Conservation (phyloP, 1,284 basidiomycete species). For the Afroboletus lepidellus region DNA sequence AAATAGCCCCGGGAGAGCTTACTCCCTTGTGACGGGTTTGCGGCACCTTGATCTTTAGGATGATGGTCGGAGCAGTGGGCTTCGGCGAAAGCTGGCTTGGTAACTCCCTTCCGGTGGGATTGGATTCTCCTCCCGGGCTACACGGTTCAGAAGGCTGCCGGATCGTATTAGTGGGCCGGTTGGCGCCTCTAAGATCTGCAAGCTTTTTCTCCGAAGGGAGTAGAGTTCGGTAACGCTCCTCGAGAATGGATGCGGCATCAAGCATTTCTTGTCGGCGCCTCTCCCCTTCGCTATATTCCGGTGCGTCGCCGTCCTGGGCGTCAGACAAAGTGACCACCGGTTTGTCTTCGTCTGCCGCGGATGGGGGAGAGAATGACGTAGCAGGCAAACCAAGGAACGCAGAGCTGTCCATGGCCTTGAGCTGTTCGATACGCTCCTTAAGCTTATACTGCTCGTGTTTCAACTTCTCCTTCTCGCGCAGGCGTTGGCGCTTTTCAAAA, state of each 20-base stretch:
- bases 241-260: slow-evolving; percentile 58
- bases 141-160: slow-evolving; percentile 17
- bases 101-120: slow-evolving; percentile 9
- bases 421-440: slow-evolving; percentile 82
- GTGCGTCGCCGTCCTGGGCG: slow-evolving; percentile 40
- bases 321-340: slow-evolving; percentile 33
- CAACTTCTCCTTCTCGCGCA: slow-evolving; percentile 88
- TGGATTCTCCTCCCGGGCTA: slow-evolving; percentile 19
- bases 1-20: slow-evolving; percentile 22
- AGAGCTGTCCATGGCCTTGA: slow-evolving; percentile 68
- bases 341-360: slow-evolving; percentile 29
- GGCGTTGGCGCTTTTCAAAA: slow-evolving; percentile 80
- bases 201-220: slow-evolving; percentile 60
- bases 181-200: slow-evolving; percentile 28
- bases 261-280: slow-evolving; percentile 69
- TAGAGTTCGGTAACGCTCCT: slow-evolving; percentile 67
- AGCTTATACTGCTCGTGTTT: slow-evolving; percentile 90
- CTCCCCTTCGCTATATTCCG: slow-evolving; percentile 61
- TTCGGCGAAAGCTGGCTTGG: slow-evolving; percentile 16
- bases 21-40: slow-evolving; percentile 25
- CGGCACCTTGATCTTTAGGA: slow-evolving; percentile 34
- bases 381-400: slow-evolving; percentile 65
- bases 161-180: slow-evolving; percentile 14
- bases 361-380: slow-evolving; percentile 47
- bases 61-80: slow-evolving; percentile 27